Evolutionary conservation across 108 stramenopile species (phyloP), one percentile per base, ranked within the genome.

Genomic region (Nitzschia sp.): DNA sequence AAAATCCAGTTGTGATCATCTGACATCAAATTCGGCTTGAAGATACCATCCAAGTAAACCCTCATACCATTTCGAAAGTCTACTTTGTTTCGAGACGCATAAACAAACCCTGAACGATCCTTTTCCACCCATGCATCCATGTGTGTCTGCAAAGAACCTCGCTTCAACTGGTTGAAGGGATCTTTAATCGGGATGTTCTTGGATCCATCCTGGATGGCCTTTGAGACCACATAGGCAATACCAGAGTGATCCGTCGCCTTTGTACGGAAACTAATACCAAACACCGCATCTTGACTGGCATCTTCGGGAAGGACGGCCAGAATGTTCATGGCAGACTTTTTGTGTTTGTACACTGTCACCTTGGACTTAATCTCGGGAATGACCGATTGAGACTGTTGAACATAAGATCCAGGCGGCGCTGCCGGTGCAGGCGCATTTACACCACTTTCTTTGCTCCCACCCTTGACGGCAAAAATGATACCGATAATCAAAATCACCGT

Each of bases 261-360:
- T 13, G 98, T 99, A 21, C 94, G 80, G 70, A 99, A 97, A 36
- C 85, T 88, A n/a, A 98, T 85, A 26, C 97, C 97, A 76, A 99
- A 99, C 1, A 89, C 93, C 57, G 95, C 95, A 79, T 98, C 94
- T 26, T 87, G 90, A 19, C 72, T 78, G 26, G 76, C 56, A 72
- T 90, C 89, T 30, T 89, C 88, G 9, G 91, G 90, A 55, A 83
- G 71, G 45, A 87, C 80, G 47, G 93, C 79, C 55, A 95, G 68
- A 59, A 96, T 77, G 48, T 89, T 69, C 23, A 93, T 89, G 8
- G 80, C 80, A 25, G 93, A 88, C 58, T 76, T 78, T 46, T 69
- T 73, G 82, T 97, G 97, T 46, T 27, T 55, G 46, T 34, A 66
- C n/a, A 62, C 26, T 2, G 56, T 53, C 18, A 66, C 65, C 1